phyloP scores from a whole-genome alignment of 2,329 filamentous ascomycete genomes.

The Apiospora kogelbergensis region DNA sequence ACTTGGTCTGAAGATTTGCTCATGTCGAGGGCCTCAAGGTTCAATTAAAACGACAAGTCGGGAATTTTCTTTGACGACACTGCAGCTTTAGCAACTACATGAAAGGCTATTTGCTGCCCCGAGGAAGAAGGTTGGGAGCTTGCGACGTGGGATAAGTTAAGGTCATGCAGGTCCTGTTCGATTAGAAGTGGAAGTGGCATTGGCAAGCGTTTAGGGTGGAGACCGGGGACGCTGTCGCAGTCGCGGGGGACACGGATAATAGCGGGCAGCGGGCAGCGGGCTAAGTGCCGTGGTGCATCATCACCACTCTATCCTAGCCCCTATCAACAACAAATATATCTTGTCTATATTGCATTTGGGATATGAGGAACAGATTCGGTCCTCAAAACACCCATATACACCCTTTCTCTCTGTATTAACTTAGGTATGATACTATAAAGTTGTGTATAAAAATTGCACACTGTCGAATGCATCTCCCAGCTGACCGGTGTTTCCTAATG shows the following conservation, averaged over 20 bases:
- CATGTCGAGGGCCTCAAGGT: neutral
- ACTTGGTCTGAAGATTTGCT: conserved; percentile 1
- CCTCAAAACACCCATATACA: too few species aligned
- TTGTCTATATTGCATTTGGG: too few species aligned
- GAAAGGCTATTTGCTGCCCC: neutral
- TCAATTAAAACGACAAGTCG: neutral
- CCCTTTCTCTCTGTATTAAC: too few species aligned
- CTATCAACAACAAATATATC: too few species aligned
- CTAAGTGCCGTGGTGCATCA: too few species aligned
- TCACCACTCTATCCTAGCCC: neutral
- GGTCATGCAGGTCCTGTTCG: neutral
- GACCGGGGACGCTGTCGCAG: neutral
- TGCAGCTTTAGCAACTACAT: conserved; percentile 3
- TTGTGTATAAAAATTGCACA: neutral
- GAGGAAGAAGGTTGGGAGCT: neutral
- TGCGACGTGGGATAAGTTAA: neutral
- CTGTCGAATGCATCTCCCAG: neutral
- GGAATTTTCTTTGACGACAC: neutral
- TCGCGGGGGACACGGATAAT: neutral
- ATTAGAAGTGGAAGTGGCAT: neutral
- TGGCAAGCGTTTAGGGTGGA: neutral
- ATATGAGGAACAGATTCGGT: too few species aligned
- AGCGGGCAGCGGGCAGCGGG: too few species aligned
- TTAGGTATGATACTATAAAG: too few species aligned
- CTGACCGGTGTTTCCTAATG: too few species aligned